Conservation (phyloP, 306 rosid species). For the Ormosia semicastrata region DNA sequence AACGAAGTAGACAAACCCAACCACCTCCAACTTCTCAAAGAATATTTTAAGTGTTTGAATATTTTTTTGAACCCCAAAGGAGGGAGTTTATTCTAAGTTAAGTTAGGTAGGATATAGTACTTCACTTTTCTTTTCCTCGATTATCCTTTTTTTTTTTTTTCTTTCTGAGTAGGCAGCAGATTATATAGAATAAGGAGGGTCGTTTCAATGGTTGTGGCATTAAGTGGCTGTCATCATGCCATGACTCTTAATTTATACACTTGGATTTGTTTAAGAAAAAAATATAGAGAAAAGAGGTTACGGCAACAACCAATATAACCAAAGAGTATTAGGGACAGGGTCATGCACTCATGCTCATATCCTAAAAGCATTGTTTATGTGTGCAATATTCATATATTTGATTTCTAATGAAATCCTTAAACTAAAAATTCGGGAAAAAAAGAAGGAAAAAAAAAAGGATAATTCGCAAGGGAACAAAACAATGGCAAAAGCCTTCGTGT, state of each 20-base stretch:
- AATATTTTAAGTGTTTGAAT: conserved; percentile 13
- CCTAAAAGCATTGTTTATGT: neutral
- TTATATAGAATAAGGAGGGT: conserved; percentile 14
- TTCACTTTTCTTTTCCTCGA: neutral
- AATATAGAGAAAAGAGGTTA: neutral
- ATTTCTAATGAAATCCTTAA: neutral
- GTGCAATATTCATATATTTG: neutral
- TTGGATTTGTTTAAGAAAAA: conserved; percentile 21
- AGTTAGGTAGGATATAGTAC: conserved; percentile 11
- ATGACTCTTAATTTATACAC: conserved; percentile 10
- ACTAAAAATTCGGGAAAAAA: conserved; percentile 11
- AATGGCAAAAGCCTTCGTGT: conserved; percentile 15
- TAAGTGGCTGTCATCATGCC: conserved; percentile 30
- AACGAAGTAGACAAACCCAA: conserved; percentile 35
- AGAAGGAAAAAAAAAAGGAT: neutral
- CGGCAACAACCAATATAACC: conserved; percentile 20
- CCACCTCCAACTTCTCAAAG: conserved; percentile 33
- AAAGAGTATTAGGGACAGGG: neutral
- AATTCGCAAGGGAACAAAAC: neutral
- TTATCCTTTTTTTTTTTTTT: neutral
- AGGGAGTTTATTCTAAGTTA: conserved; percentile 24
- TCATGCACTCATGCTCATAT: neutral
- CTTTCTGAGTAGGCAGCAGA: neutral
- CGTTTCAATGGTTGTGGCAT: neutral
- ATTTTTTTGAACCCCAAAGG: conserved; percentile 22